Evolutionary conservation across 2,329 filamentous ascomycete genomes (phyloP), one percentile per base, ranked within the genome.

Genomic region (Apiospora arundinis): DNA sequence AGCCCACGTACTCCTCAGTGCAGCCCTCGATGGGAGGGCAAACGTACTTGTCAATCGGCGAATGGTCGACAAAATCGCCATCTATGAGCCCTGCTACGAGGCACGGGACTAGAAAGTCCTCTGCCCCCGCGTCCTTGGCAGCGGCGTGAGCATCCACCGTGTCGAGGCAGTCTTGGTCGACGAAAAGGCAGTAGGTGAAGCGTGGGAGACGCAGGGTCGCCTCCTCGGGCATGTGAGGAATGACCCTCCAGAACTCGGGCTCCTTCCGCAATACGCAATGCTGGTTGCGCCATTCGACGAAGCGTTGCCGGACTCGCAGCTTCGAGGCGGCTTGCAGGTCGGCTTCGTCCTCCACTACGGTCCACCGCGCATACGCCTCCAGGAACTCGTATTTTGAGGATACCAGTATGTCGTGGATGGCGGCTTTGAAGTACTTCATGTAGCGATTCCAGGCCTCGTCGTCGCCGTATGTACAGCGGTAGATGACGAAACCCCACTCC

Each of bases 381-480:
- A 52, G 4, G 11, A 28, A 28, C 3, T 28, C 23, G 23, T 11
- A 52, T 0, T 52, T 28, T 0, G 7, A 16, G 0, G 11, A 4
- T 11, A 28, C 23, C 12, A 52, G 23, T 23, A 28, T 16, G 0
- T 28, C 49, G 23, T 52, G n/a, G 11, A 52, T 25, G 4, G 11
- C n/a, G 0, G 4, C 11, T 25, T 14, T 25, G n/a, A 52, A 52
- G 23, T 25, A 28, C 14, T 25, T 4, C 16, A 65, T 21, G 28
- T 65, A 65, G 2, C 60, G 60, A 16, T 65, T 3, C 60, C 60
- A 65, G 28, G 32, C 28, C 60, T 21, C 28, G 2, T 65, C 60
- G 60, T 65, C 28, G 60, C 60, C 60, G 60, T 65, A 65, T 25
- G 60, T n/a, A n/a, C n/a, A n/a, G 14, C 60, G 60, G 60, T 65